phyloP scores from a whole-genome alignment of 2,329 filamentous ascomycete genomes.

The Diplodia seriata region DNA sequence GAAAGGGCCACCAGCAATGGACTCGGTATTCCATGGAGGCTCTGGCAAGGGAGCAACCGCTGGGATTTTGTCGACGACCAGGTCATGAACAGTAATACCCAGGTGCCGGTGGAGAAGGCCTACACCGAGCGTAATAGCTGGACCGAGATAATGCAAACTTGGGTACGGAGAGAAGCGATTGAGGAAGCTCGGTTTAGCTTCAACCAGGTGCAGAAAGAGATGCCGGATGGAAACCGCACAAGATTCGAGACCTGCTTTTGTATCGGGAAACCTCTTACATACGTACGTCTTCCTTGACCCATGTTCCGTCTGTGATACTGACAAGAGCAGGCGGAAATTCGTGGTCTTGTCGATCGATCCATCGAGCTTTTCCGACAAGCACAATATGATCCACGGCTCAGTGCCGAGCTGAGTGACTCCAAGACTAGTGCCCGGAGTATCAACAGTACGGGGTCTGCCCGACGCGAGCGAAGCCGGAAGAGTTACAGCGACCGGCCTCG shows the following conservation, averaged over 20 bases:
- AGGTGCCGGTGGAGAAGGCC: slow-evolving; percentile 40
- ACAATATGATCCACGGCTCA: slow-evolving; percentile 33
- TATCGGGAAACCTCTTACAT: slow-evolving; percentile 45
- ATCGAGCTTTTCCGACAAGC: slow-evolving; percentile 46
- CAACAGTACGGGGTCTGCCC: slow-evolving; percentile 8
- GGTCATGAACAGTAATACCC: slow-evolving; percentile 42
- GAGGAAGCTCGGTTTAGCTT: slow-evolving; percentile 43
- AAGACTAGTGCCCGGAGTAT: slow-evolving; percentile 3
- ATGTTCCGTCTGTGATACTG: background rate
- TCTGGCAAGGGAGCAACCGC: slow-evolving; percentile 43
- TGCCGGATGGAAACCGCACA: slow-evolving; percentile 42
- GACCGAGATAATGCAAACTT: slow-evolving; percentile 48
- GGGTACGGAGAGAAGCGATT: slow-evolving; percentile 50
- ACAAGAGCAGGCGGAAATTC: slow-evolving; percentile 40
- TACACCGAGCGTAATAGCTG: slow-evolving; percentile 42
- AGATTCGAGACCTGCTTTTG: slow-evolving; percentile 46
- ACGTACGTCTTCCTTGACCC: slow-evolving; percentile 34
- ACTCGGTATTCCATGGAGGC: slow-evolving; percentile 47
- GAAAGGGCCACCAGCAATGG: slow-evolving; percentile 44
- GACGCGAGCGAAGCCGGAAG: slow-evolving; percentile 3
- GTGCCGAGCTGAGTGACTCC: slow-evolving; percentile 18
- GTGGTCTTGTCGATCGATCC: slow-evolving; percentile 48
- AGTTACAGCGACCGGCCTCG: slow-evolving; percentile 13
- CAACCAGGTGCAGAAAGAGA: slow-evolving; percentile 45
- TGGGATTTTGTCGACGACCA: slow-evolving; percentile 48